These are phyloP conservation scores for Neofusicoccum umdonicola DNA, from an alignment of 2,329 filamentous ascomycete genomes.

Conservation along the genomic window DNA sequence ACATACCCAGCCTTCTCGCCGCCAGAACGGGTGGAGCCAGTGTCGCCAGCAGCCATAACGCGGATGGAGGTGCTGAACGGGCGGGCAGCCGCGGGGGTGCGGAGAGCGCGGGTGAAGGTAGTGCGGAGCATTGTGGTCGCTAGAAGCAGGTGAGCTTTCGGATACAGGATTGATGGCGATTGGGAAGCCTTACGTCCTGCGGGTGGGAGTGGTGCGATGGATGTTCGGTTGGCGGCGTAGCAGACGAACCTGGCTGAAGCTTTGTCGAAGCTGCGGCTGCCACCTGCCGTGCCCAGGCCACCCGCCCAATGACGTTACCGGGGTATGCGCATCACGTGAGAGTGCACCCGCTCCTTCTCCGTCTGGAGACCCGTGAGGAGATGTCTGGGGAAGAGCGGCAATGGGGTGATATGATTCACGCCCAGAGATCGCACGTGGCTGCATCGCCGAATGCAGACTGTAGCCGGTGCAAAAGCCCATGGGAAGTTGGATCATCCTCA, in stretches of 20 bases:
- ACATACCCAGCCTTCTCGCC: constrained; percentile 38
- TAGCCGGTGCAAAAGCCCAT: no score
- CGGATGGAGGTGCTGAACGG: constrained; percentile 44
- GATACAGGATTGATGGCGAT: neutral
- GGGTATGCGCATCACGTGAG: constrained; percentile 5
- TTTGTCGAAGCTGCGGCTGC: constrained; percentile 13
- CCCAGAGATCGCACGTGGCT: neutral
- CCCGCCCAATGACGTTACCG: constrained; percentile 11
- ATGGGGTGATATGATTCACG: neutral
- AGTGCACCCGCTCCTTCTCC: neutral
- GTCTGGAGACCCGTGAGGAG: constrained; percentile 16
- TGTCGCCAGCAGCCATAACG: constrained; percentile 44
- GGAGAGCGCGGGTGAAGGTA: constrained; percentile 40
- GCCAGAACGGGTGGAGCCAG: constrained; percentile 41
- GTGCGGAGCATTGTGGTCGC: constrained; percentile 35
- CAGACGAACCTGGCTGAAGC: neutral
- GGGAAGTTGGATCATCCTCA: no score
- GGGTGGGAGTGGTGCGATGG: constrained; percentile 22
- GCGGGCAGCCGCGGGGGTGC: constrained; percentile 36
- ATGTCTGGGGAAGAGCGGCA: neutral
- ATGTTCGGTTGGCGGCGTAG: constrained; percentile 19
- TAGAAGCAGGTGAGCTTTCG: constrained; percentile 4
- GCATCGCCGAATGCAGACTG: no score
- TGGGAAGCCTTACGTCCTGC: constrained; percentile 8
- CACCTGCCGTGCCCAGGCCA: constrained; percentile 3